These are phyloP conservation scores for Phytopythium litorale DNA, from an alignment of 352 stramenopile genomes.

Conservation along the genomic window DNA sequence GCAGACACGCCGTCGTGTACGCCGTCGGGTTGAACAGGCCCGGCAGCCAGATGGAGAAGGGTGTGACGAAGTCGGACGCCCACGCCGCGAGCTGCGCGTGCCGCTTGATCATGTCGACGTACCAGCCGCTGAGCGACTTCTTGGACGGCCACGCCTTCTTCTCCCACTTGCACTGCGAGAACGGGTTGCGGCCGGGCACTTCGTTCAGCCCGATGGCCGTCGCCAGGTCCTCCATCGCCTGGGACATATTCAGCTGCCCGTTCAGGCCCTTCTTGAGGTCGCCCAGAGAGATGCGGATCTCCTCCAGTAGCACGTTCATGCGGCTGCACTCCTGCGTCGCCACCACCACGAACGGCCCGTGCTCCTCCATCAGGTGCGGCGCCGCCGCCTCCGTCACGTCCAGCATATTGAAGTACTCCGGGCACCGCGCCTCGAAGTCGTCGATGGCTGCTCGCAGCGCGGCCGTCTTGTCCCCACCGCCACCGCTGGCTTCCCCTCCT, in stretches of 20 bases:
- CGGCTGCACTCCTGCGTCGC: conserved; percentile 92
- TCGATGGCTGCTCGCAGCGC: conserved; percentile 86
- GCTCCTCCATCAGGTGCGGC: conserved; percentile 83
- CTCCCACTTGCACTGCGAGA: conserved; percentile 95
- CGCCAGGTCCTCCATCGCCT: conserved; percentile 92
- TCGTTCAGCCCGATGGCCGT: conserved; percentile 92
- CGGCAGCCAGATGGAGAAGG: conserved; percentile 93
- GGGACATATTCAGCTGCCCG: conserved; percentile 95
- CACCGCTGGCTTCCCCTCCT: conserved; percentile 42
- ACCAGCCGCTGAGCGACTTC: conserved; percentile 91
- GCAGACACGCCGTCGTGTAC: conserved; percentile 95
- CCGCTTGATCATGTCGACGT: conserved; percentile 91
- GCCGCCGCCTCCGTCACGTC: conserved; percentile 86
- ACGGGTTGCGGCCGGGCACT: conserved; percentile 93
- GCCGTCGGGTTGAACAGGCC: conserved; percentile 95
- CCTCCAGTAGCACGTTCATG: conserved; percentile 93
- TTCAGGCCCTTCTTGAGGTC: conserved; percentile 96
- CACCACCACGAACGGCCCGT: conserved; percentile 93
- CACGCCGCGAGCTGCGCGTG: conserved; percentile 88
- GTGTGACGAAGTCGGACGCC: conserved; percentile 90
- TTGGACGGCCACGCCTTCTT: conserved; percentile 95
- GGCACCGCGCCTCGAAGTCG: conserved; percentile 88
- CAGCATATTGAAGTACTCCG: conserved; percentile 92
- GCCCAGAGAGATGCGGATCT: conserved; percentile 88
- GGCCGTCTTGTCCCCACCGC: conserved; percentile 67